Evolutionary conservation across 495 filamentous ascomycete genomes (phyloP).

Genomic region (Penicillium coprophilum): DNA sequence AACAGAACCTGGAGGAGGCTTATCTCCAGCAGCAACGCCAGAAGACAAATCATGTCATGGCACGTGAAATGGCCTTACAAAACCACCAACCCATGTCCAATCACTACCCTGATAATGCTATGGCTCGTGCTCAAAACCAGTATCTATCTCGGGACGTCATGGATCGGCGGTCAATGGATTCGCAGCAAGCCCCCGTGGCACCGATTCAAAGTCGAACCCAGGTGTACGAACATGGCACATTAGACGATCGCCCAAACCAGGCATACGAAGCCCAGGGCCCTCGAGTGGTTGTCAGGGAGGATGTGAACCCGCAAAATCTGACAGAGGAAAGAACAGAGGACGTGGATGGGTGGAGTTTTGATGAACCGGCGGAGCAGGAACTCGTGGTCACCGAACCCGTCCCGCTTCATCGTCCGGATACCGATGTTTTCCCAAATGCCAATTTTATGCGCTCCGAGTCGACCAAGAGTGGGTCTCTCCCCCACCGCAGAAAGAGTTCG

Average conservation of each 20-base stretch:
- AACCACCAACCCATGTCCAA: slow-evolving; percentile 49
- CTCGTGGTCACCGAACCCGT: slow-evolving; percentile 48
- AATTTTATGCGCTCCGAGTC: slow-evolving; percentile 75
- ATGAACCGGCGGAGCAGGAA: slow-evolving; percentile 55
- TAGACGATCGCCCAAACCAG: slow-evolving; percentile 60
- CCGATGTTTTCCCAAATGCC: slow-evolving; percentile 79
- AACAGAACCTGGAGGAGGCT: slow-evolving; percentile 52
- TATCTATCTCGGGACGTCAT: slow-evolving; percentile 31
- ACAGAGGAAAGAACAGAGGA: slow-evolving; percentile 51
- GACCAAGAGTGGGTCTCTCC: slow-evolving; percentile 59
- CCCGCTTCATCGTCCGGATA: slow-evolving; percentile 69
- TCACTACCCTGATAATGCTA: slow-evolving; percentile 44
- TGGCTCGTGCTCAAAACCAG: slow-evolving; percentile 38
- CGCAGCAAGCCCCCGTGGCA: slow-evolving; percentile 38
- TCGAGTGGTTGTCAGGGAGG: slow-evolving; percentile 44
- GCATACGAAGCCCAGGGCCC: slow-evolving; percentile 56
- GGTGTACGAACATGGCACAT: slow-evolving; percentile 36
- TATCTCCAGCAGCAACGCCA: slow-evolving; percentile 49
- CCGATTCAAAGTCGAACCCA: slow-evolving; percentile 42
- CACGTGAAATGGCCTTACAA: slow-evolving; percentile 45
- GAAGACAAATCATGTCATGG: slow-evolving; percentile 46
- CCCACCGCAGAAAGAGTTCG: slow-evolving; percentile 82
- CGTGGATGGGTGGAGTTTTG: slow-evolving; percentile 88
- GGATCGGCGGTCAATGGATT: slow-evolving; percentile 41
- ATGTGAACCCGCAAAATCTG: slow-evolving; percentile 25